Evolutionary conservation across 176 grass and related monocot species (phyloP).

Genomic region (Oryza punctata): DNA sequence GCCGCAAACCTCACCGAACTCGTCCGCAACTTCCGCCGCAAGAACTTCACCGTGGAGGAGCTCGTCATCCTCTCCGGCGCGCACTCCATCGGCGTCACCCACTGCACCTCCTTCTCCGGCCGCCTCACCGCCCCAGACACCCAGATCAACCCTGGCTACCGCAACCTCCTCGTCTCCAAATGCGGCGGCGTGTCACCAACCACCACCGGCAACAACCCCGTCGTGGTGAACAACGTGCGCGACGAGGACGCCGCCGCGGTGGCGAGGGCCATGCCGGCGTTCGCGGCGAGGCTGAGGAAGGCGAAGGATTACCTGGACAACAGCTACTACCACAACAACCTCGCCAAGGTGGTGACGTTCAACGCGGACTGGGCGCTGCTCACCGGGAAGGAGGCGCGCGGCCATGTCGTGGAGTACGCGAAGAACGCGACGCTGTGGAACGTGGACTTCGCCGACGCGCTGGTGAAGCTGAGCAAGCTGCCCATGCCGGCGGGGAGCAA

Average conservation of each 20-base stretch:
- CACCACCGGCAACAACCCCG: no score
- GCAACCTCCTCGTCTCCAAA: neutral
- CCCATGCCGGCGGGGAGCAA: conserved; percentile 29
- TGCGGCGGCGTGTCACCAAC: neutral
- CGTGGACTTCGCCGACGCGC: conserved; percentile 35
- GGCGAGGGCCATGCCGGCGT: neutral
- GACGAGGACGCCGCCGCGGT: neutral
- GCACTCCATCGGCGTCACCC: conserved; percentile 55
- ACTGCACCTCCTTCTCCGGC: conserved; percentile 40
- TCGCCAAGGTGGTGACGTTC: conserved; percentile 39
- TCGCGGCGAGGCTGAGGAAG: neutral
- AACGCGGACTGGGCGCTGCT: conserved; percentile 43
- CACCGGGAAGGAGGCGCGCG: neutral
- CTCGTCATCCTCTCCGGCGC: conserved; percentile 61
- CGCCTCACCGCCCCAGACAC: conserved; percentile 28
- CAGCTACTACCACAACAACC: conserved; percentile 46
- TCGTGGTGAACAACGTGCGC: neutral
- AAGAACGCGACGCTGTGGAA: neutral
- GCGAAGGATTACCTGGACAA: conserved; percentile 23
- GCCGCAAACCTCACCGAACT: conserved; percentile 21
- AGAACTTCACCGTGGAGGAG: conserved; percentile 40
- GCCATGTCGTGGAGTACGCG: neutral
- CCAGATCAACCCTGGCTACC: conserved; percentile 2
- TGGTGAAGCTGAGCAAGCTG: conserved; percentile 52
- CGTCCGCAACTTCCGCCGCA: conserved; percentile 21